phyloP scores from a whole-genome alignment of 2,329 filamentous ascomycete species.

The Aphanoascus verrucosus region DNA sequence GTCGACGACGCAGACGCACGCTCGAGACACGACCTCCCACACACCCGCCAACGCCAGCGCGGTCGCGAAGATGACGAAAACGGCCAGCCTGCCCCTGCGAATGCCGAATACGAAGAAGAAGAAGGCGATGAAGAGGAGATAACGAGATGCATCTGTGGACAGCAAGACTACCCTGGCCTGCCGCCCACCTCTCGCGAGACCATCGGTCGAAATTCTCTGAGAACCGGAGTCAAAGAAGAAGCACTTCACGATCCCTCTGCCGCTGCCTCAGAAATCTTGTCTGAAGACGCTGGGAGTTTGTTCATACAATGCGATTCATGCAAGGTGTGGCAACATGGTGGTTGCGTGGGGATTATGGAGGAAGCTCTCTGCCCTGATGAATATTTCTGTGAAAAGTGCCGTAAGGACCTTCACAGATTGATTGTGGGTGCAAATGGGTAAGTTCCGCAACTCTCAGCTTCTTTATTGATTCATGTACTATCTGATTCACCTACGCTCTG shows the following conservation, averaged over 20 bases:
- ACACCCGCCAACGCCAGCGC: conserved; percentile 69
- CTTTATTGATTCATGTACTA: not conserved
- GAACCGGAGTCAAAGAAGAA: conserved; percentile 47
- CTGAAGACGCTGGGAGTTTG: conserved; percentile 82
- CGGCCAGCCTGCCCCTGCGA: conserved; percentile 40
- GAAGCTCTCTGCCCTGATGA: conserved; percentile 88
- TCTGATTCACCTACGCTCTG: not conserved
- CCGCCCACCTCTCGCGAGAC: conserved; percentile 48
- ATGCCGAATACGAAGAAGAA: conserved; percentile 40
- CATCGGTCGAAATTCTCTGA: conserved; percentile 48
- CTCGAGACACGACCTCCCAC: conserved; percentile 50
- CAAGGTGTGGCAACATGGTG: conserved; percentile 98
- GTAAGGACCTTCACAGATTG: conserved; percentile 81
- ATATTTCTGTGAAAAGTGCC: conserved; percentile 95
- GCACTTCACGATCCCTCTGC: conserved; percentile 48
- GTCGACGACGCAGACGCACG: conserved; percentile 44
- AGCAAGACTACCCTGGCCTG: conserved; percentile 85
- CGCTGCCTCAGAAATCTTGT: conserved; percentile 50
- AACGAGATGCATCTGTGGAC: conserved; percentile 88
- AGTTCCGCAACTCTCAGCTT: conserved; percentile 31
- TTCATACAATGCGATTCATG: conserved; percentile 97
- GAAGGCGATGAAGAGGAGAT: conserved; percentile 80
- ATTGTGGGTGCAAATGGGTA: conserved; percentile 75
- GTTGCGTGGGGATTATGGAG: conserved; percentile 93
- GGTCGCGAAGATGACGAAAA: conserved; percentile 54